Evolutionary conservation across 306 rosid genomes (phyloP).

Genomic region (Cucurbita moschata): DNA sequence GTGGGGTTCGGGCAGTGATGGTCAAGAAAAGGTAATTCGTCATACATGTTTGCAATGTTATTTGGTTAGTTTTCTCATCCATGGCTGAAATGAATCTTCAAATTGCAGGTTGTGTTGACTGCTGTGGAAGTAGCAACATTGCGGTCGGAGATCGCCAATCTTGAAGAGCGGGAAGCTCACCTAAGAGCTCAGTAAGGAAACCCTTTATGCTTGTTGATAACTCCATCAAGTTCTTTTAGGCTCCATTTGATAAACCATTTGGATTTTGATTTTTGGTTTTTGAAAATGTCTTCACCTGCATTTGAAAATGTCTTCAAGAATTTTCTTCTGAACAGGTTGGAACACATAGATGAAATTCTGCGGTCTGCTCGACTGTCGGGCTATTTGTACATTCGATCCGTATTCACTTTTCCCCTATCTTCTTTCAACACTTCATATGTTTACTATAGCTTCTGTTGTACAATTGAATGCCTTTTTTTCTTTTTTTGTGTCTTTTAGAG

Average conservation of each 20-base stretch:
- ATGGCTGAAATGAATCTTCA: constrained; percentile 1
- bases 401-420: constrained; percentile 21
- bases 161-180: constrained; percentile 83
- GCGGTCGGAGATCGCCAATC: constrained; percentile 59
- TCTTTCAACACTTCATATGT: neutral
- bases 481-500: constrained; percentile 23
- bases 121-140: constrained; percentile 65
- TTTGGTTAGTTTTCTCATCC: neutral
- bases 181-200: constrained; percentile 67
- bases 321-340: constrained; percentile 41
- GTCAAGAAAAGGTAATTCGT: constrained; percentile 48
- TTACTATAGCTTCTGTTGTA: constrained; percentile 1
- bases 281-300: too few species aligned
- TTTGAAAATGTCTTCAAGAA: neutral
- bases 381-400: constrained; percentile 66
- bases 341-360: constrained; percentile 61
- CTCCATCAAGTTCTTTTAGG: neutral
- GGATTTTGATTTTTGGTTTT: too few species aligned
- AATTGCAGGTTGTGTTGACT: constrained; percentile 50
- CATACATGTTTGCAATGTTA: neutral
- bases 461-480: neutral
- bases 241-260: too few species aligned
- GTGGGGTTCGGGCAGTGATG: constrained; percentile 38
- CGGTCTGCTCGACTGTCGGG: constrained; percentile 73
- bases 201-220: constrained; percentile 5